Evolutionary conservation across 1,284 basidiomycete genomes (phyloP).

Genomic region (Moesziomyces sp.): DNA sequence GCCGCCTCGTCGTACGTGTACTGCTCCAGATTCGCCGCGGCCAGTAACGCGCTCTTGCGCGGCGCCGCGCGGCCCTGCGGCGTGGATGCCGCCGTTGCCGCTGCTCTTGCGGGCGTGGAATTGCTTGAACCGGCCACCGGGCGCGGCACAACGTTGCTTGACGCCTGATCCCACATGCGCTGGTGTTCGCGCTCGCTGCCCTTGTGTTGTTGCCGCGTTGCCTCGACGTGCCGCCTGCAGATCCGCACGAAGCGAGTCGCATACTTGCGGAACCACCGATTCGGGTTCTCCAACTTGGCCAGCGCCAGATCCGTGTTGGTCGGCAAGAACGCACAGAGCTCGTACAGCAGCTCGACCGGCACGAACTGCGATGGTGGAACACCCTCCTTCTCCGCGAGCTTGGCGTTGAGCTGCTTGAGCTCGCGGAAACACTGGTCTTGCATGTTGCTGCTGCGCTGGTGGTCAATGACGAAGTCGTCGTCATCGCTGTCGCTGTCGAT

Average conservation of each 20-base stretch:
- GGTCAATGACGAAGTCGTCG: constrained; percentile 28
- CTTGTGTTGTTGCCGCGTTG: not conserved
- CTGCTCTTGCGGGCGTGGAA: not conserved
- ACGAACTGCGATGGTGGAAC: constrained; percentile 15
- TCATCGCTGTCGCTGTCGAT: constrained; percentile 7
- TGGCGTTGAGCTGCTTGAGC: constrained; percentile 22
- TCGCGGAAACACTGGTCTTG: constrained; percentile 25
- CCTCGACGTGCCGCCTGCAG: constrained; percentile 15
- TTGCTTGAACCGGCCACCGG: not conserved
- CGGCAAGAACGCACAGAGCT: constrained; percentile 26
- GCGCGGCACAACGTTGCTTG: not conserved
- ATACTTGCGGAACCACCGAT: constrained; percentile 18
- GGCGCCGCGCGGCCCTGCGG: constrained; percentile 1
- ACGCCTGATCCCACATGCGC: not conserved
- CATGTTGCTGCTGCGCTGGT: constrained; percentile 13
- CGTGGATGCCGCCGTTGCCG: not conserved
- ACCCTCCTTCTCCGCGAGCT: constrained; percentile 21
- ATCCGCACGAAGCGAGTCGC: constrained; percentile 25
- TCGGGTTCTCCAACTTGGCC: constrained; percentile 3
- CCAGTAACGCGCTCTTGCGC: constrained; percentile 20
- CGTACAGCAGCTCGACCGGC: constrained; percentile 26
- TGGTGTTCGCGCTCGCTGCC: constrained; percentile 1
- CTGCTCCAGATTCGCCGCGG: constrained; percentile 20
- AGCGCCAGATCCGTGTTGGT: not conserved
- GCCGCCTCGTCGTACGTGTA: constrained; percentile 19